Percentiles rank a stretch among this genome's conserved stretches.
Evolutionary conservation across 495 filamentous ascomycete genomes (phyloP).

Genomic region (Cercophora newfieldiana): DNA sequence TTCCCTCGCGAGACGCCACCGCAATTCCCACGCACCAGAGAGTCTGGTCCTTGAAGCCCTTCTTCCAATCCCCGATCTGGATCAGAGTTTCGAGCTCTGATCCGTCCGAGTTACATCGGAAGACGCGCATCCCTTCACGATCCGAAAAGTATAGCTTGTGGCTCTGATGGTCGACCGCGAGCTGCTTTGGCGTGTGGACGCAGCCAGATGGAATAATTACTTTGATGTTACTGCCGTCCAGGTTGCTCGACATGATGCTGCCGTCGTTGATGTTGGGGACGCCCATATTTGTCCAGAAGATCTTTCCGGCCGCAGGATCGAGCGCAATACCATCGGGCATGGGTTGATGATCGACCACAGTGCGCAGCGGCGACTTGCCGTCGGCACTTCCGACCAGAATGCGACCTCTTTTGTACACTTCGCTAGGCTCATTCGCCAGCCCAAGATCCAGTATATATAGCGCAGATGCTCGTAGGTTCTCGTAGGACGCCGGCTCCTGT

Average conservation of each 20-base stretch:
- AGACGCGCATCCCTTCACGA: slow-evolving; percentile 53
- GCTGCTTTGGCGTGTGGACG: slow-evolving; percentile 57
- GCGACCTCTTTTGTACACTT: slow-evolving; percentile 22
- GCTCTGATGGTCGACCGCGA: slow-evolving; percentile 35
- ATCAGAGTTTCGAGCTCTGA: slow-evolving; percentile 44
- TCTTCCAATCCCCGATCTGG: slow-evolving; percentile 34
- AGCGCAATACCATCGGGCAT: slow-evolving; percentile 54
- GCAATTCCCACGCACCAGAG: slow-evolving; percentile 57
- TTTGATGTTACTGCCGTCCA: slow-evolving; percentile 45
- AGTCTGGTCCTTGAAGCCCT: slow-evolving; percentile 32
- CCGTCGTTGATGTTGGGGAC: slow-evolving; percentile 42
- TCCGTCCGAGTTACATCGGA: slow-evolving; percentile 50
- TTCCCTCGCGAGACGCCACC: slow-evolving; percentile 35
- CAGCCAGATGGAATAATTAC: slow-evolving; percentile 35
- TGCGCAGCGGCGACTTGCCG: slow-evolving; percentile 24
- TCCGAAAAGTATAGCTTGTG: slow-evolving; percentile 53
- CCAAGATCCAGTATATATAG: slow-evolving; percentile 32
- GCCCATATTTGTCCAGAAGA: slow-evolving; percentile 58
- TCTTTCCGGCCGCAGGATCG: slow-evolving; percentile 29
- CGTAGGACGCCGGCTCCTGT: slow-evolving; percentile 17
- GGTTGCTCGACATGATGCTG: slow-evolving; percentile 42
- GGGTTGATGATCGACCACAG: slow-evolving; percentile 21
- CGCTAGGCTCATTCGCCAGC: slow-evolving; percentile 18
- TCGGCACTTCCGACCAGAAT: slow-evolving; percentile 32
- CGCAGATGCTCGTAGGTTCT: slow-evolving; percentile 24